A percentile compares a stretch with the other conserved stretches of the same genome.
Conservation (phyloP, 1,284 basidiomycete genomes). For the Cronartium quercuum region DNA sequence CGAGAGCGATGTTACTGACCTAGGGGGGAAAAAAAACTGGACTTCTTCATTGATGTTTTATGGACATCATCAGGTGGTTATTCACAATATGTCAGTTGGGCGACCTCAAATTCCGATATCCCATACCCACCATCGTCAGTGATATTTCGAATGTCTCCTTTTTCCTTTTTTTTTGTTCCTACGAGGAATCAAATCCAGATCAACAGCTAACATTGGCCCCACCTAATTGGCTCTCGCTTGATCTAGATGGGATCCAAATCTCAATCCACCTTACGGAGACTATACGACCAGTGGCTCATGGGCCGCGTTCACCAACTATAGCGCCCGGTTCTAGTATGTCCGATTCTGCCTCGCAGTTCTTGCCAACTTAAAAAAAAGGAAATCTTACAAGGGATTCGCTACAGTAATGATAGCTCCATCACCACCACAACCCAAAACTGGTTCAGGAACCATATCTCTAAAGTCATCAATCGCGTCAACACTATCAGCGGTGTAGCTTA, state of each 20-base stretch:
- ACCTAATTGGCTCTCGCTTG: constrained; percentile 5
- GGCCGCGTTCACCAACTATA: constrained; percentile 34
- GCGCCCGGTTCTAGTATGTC: constrained; percentile 42
- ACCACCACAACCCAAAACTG: constrained; percentile 22
- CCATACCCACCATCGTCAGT: constrained; percentile 43
- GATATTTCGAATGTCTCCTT: too few species aligned
- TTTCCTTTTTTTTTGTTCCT: constrained; percentile 1
- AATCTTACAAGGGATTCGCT: constrained; percentile 12
- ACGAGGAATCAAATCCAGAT: neutral
- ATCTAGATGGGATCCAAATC: constrained; percentile 40
- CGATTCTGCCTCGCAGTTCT: neutral
- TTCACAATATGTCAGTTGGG: constrained; percentile 42
- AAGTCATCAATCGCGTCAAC: constrained; percentile 42
- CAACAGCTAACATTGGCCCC: neutral
- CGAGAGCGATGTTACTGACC: too few species aligned
- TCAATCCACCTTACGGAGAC: constrained; percentile 42
- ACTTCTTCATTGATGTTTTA: constrained; percentile 31
- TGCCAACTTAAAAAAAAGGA: constrained; percentile 16
- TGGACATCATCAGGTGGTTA: constrained; percentile 4
- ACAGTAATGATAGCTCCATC: constrained; percentile 34
- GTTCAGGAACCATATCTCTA: constrained; percentile 40
- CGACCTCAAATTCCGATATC: constrained; percentile 41
- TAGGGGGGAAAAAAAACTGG: constrained; percentile 38
- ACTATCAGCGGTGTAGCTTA: constrained; percentile 43
- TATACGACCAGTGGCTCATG: constrained; percentile 41